phyloP scores from a whole-genome alignment of 345 rosid species.

The Clarkia xantiana region DNA sequence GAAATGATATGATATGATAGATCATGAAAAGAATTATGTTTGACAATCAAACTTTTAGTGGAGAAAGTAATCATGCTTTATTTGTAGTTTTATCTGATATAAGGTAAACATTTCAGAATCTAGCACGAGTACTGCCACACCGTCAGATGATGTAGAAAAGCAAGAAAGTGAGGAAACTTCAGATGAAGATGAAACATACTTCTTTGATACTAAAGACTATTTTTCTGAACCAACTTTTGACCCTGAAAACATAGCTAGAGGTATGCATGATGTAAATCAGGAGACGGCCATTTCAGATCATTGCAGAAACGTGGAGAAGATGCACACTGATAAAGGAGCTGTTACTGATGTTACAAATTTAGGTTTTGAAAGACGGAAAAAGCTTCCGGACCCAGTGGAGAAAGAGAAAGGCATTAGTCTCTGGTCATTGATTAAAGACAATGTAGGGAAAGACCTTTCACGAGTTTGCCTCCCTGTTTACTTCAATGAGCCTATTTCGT shows the following conservation, averaged over 20 bases:
- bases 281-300: slow-evolving; percentile 12
- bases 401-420: slow-evolving; percentile 96
- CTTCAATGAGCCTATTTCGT: slow-evolving; percentile 93
- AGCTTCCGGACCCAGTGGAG: slow-evolving; percentile 90
- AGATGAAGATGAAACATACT: slow-evolving; percentile 67
- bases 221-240: slow-evolving; percentile 34
- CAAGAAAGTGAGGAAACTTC: slow-evolving; percentile 78
- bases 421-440: slow-evolving; percentile 99
- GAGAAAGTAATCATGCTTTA: too few relatives aligned
- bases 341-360: slow-evolving; percentile 17
- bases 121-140: slow-evolving; percentile 71
- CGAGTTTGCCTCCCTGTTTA: slow-evolving; percentile 96
- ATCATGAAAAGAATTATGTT: too few relatives aligned
- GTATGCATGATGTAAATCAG: slow-evolving; percentile 12
- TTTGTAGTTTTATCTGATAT: too few relatives aligned
- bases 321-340: slow-evolving; percentile 19
- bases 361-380: slow-evolving; percentile 49
- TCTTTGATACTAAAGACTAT: slow-evolving; percentile 61
- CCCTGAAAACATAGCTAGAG: slow-evolving; percentile 25
- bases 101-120: slow-evolving; percentile 41
- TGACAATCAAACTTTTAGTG: too few relatives aligned
- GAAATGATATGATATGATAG: too few relatives aligned
- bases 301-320: slow-evolving; percentile 21
- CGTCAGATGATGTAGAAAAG: slow-evolving; percentile 88
- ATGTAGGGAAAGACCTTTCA: slow-evolving; percentile 92